Base-by-base conservation (phyloP, 495 filamentous ascomycete species). In the Schizothecium vesticola region DNA sequence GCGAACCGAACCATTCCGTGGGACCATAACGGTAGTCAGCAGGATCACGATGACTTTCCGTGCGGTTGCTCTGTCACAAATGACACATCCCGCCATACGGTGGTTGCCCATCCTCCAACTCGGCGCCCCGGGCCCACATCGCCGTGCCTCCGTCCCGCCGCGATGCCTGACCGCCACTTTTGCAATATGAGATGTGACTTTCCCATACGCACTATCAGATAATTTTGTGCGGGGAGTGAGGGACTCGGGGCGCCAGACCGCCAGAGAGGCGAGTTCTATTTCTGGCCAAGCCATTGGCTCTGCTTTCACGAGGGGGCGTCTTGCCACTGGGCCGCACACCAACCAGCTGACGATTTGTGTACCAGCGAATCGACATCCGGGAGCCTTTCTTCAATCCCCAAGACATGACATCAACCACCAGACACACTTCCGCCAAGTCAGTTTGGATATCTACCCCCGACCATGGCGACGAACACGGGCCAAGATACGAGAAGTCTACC, bases 251-350 rank as follows among this genome's bases (percentile, higher is more conserved):
- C 19, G 61, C 33, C 59, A 67, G 68, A 73, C 73, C 75, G 75
- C 75, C 71, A 60, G 71, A 73, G 75, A 62, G 73, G 75, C 75
- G 71, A 75, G 24, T 69, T 61, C 65, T 51, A 64, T 66, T 69
- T 29, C 31, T 56, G 64, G 59, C 6, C n/a, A 59, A n/a, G 66
- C 57, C 62, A 71, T 76, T 76, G 70, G 74, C 63, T 51, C 43
- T 61, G 31, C 25, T 51, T 22, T 56, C 56, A 25, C 67, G 56
- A 55, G 56, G 59, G 59, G 56, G 62, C 70, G 71, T 70, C 71
- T 70, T 70, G 63, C 33, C 56, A 29, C 55, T 31, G 55, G 61
- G 58, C 58, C 63, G 55, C 67, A 51, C 19, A 51, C 43, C 43
- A n/a, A 51, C 43, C 43, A n/a, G 43, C 43, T 51, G 43, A 51